Conservation (phyloP, 2,329 filamentous ascomycete genomes). For the Fusarium protoensiforme region DNA sequence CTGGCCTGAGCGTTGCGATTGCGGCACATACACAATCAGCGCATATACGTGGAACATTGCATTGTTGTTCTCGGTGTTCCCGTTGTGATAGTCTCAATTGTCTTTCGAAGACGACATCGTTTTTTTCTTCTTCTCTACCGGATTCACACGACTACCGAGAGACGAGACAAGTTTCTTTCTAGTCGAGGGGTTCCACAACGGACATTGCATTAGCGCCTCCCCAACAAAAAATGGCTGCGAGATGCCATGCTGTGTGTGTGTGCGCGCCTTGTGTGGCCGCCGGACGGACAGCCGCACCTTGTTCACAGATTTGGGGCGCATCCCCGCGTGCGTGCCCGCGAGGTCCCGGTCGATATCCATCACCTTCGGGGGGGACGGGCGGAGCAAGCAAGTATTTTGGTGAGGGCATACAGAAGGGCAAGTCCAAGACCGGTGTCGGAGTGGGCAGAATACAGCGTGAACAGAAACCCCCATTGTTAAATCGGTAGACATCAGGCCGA, state of each 20-base stretch:
- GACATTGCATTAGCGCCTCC: conserved; percentile 43
- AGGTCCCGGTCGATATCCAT: background rate
- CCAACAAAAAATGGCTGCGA: conserved; percentile 42
- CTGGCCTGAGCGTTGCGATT: background rate
- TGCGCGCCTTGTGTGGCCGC: background rate
- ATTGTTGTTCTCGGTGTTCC: background rate
- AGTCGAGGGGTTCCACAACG: conserved; percentile 30
- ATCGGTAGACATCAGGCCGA: background rate
- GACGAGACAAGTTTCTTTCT: conserved; percentile 2
- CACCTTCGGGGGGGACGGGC: background rate
- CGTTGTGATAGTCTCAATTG: background rate
- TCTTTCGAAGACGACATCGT: background rate
- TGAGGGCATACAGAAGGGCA: background rate
- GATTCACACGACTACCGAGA: background rate
- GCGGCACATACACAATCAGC: background rate
- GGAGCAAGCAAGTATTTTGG: background rate
- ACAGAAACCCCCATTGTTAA: background rate
- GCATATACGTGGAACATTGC: background rate
- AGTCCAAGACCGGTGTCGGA: background rate
- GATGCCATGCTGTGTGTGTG: conserved; percentile 1
- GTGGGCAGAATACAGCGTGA: background rate
- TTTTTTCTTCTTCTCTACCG: background rate
- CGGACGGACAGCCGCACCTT: conserved; percentile 18
- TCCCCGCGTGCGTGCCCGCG: conserved; percentile 18
- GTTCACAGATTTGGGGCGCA: conserved; percentile 33